Percentiles rank a stretch among this genome's conserved stretches.
phyloP scores from a whole-genome alignment of 2,329 filamentous ascomycete genomes.

The Colletotrichum scovillei region DNA sequence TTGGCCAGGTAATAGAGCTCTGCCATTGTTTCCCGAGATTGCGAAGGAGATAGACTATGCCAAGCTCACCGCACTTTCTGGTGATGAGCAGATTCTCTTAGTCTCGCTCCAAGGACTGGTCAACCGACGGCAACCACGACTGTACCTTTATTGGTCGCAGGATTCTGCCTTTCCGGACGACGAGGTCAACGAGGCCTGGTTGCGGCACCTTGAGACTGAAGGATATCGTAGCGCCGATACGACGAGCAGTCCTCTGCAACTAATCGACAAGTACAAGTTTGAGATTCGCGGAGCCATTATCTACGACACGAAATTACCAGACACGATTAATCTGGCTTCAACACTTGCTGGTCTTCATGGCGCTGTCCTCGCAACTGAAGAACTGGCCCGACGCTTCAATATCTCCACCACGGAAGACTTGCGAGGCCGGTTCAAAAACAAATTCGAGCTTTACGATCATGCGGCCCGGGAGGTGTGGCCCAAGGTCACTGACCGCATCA shows the following conservation, averaged over 20 bases:
- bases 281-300: conserved; percentile 9
- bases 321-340: conserved; percentile 14
- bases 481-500: conserved; percentile 1
- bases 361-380: neutral
- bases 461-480: conserved; percentile 10
- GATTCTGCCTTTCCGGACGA: neutral
- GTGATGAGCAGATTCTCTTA: neutral
- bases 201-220: neutral
- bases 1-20: conserved; percentile 7
- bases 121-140: conserved; percentile 4
- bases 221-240: neutral
- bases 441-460: conserved; percentile 9
- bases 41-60: conserved; percentile 8
- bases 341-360: conserved; percentile 1
- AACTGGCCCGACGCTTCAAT: conserved; percentile 15
- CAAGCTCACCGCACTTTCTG: neutral
- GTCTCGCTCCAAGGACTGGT: conserved; percentile 16
- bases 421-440: conserved; percentile 8
- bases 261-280: conserved; percentile 15
- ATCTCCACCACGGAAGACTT: conserved; percentile 7
- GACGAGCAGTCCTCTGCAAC: neutral
- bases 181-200: conserved; percentile 9
- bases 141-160: conserved; percentile 11
- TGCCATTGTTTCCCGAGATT: neutral
- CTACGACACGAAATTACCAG: conserved; percentile 14